Evolutionary conservation across 2,329 filamentous ascomycete species (phyloP).

Genomic region (Rhinocladiella similis): DNA sequence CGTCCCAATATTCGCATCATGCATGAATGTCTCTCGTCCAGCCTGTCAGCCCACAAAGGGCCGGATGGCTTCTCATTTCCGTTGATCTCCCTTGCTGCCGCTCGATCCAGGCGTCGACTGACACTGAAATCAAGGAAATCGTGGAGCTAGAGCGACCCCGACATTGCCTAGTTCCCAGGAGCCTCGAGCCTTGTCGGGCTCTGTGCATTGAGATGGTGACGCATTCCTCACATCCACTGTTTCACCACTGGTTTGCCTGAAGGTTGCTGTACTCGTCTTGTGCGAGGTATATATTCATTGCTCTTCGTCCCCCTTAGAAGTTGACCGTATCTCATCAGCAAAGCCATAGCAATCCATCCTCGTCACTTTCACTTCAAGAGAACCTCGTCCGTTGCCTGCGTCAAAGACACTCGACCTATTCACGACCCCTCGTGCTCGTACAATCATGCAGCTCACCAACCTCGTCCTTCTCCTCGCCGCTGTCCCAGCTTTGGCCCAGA

Average conservation of each 20-base stretch:
- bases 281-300: neutral
- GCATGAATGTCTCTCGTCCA: no score
- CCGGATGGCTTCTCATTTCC: neutral
- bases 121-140: neutral
- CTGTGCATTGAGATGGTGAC: neutral
- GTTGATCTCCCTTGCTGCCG: neutral
- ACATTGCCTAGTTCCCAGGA: neutral
- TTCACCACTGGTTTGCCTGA: neutral
- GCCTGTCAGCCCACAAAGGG: no score
- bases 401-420: neutral
- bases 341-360: neutral
- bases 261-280: no score
- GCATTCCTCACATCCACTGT: neutral
- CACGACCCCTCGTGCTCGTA: no score
- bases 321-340: neutral
- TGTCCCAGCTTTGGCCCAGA: constrained; percentile 16
- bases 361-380: neutral
- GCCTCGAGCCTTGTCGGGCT: neutral
- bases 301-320: neutral
- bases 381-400: neutral
- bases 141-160: neutral
- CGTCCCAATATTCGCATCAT: no score
- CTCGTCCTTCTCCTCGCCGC: constrained; percentile 19
- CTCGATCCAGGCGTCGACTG: neutral
- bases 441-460: constrained; percentile 20